A percentile compares a stretch with the other conserved stretches of the same genome.
Evolutionary conservation across 2,329 filamentous ascomycete genomes (phyloP).

Genomic region (Esteya vermicola): DNA sequence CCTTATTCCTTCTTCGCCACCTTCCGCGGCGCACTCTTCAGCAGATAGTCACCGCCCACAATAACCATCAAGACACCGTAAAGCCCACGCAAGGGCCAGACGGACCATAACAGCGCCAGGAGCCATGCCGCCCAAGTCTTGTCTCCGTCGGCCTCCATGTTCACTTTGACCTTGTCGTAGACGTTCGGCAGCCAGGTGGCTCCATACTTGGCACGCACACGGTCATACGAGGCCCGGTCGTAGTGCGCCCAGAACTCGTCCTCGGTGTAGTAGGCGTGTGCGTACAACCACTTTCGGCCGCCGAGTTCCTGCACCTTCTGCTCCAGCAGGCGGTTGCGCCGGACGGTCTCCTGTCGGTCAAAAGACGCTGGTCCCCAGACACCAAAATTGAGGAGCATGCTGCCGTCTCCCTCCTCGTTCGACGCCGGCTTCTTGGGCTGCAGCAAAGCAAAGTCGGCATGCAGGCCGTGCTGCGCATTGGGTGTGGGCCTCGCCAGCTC

Average conservation of each 20-base stretch:
- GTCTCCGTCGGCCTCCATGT: conserved; percentile 18
- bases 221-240: conserved; percentile 43
- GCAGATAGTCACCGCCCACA: background rate
- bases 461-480: conserved; percentile 29
- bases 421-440: conserved; percentile 7
- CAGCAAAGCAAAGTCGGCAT: conserved; percentile 28
- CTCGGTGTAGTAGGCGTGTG: conserved; percentile 53
- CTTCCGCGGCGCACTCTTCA: background rate
- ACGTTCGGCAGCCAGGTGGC: conserved; percentile 47
- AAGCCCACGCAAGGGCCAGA: conserved; percentile 29
- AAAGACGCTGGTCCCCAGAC: conserved; percentile 40
- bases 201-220: conserved; percentile 41
- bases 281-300: conserved; percentile 58
- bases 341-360: conserved; percentile 32
- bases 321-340: conserved; percentile 46
- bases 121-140: conserved; percentile 19
- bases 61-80: conserved; percentile 28
- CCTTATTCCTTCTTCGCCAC: background rate
- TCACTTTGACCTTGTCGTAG: conserved; percentile 52
- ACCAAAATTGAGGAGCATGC: conserved; percentile 47
- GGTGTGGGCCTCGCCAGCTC: conserved; percentile 25
- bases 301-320: conserved; percentile 40
- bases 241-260: conserved; percentile 56
- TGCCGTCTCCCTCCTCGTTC: too few relatives aligned
- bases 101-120: conserved; percentile 16